Evolutionary conservation across 1,284 basidiomycete genomes (phyloP).

Genomic region (Apiotrichum mycotoxinovorans): DNA sequence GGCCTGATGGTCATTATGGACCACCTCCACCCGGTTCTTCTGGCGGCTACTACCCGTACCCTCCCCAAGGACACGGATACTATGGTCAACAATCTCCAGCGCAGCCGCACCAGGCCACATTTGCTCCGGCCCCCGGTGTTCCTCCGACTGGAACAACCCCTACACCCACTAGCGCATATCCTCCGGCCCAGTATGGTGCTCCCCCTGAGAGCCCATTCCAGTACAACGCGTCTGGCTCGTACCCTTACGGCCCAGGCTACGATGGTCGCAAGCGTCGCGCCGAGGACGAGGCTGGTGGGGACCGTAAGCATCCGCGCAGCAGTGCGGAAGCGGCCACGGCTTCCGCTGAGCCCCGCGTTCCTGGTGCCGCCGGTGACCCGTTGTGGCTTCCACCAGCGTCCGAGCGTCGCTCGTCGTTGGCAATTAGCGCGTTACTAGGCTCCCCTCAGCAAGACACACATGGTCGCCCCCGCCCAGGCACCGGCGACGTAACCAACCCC

Average conservation of each 20-base stretch:
- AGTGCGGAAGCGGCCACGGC: constrained; percentile 6
- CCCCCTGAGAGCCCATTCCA: constrained; percentile 44
- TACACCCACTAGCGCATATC: constrained; percentile 14
- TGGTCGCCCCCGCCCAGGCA: constrained; percentile 27
- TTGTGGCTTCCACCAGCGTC: constrained; percentile 42
- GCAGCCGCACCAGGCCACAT: constrained; percentile 11
- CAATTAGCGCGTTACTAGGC: constrained; percentile 44
- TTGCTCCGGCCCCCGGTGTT: constrained; percentile 7
- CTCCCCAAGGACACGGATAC: constrained; percentile 25
- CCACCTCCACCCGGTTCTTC: constrained; percentile 32
- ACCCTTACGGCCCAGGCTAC: constrained; percentile 23
- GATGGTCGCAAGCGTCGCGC: constrained; percentile 37
- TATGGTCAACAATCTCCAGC: constrained; percentile 23
- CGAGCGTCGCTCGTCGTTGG: constrained; percentile 41
- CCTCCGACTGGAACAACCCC: constrained; percentile 5
- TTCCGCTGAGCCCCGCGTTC: constrained; percentile 8
- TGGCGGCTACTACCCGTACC: constrained; percentile 28
- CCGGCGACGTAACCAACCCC: constrained; percentile 7
- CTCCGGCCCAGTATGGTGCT: constrained; percentile 13
- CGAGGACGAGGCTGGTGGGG: constrained; percentile 27
- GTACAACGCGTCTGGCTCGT: constrained; percentile 37
- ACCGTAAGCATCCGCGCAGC: constrained; percentile 21
- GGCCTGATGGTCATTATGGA: constrained; percentile 20
- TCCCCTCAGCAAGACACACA: constrained; percentile 35
- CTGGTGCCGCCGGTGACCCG: constrained; percentile 23